Evolutionary conservation across 2,329 filamentous ascomycete species (phyloP).

Genomic region (Ophiostoma sp.): DNA sequence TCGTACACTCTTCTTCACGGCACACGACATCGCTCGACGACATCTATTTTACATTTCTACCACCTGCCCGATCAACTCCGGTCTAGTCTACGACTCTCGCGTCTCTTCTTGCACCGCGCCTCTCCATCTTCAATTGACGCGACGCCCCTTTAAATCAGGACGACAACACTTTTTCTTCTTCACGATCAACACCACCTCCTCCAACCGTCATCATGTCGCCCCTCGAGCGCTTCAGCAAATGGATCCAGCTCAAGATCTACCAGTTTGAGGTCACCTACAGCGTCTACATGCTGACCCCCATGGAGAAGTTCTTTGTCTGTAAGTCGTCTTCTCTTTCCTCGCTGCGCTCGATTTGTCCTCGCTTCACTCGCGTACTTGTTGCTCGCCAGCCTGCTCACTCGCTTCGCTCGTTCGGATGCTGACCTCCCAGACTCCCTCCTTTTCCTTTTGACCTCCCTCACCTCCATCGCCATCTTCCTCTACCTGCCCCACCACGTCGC

Average conservation of each 20-base stretch:
- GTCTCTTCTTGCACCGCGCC: neutral
- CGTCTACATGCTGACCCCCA: slow-evolving; percentile 95
- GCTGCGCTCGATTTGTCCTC: neutral
- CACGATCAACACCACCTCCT: neutral
- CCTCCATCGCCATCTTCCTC: slow-evolving; percentile 80
- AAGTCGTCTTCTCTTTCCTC: slow-evolving; percentile 31
- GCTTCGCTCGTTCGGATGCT: neutral
- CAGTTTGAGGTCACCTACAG: slow-evolving; percentile 97
- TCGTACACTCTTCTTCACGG: neutral
- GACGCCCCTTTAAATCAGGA: neutral
- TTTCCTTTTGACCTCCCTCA: slow-evolving; percentile 84
- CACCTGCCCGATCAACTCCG: neutral
- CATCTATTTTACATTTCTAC: neutral
- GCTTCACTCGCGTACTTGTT: neutral
- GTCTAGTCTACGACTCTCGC: neutral
- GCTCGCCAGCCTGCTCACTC: no score
- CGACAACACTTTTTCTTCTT: neutral
- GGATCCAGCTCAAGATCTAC: slow-evolving; percentile 93
- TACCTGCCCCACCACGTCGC: slow-evolving; percentile 92
- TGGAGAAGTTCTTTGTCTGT: slow-evolving; percentile 98
- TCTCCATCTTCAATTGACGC: neutral
- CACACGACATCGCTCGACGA: neutral
- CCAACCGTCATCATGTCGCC: slow-evolving; percentile 43
- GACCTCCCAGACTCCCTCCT: slow-evolving; percentile 74
- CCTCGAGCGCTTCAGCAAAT: slow-evolving; percentile 65